Base-by-base conservation (phyloP, 2,329 filamentous ascomycete species). In the Onygena corvina region DNA sequence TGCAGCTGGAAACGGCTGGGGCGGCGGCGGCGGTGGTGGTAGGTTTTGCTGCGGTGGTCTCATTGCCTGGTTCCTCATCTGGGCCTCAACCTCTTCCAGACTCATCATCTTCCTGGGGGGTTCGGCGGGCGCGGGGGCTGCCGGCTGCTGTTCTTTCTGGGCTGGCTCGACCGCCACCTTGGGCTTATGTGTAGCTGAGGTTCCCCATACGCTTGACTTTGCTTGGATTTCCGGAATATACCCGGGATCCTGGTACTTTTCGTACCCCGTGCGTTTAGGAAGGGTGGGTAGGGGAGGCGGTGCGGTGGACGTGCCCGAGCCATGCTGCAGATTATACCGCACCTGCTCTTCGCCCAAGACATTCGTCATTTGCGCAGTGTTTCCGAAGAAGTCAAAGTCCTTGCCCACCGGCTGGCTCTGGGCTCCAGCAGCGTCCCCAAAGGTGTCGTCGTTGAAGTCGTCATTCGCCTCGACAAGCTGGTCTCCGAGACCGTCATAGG, bases 381-480 rank as follows among this genome's bases (percentile, higher is more conserved):
- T 82, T 34, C 89, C 89, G 56, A 93, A 94, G 69, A 96, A 98
- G 66, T 98, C 92, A 60, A 96, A 96, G 67, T 98, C 90, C 64
- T 86, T 93, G 62, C 89, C 89, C 52, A 92, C 79, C 8, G 72
- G 60, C 57, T 74, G 68, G 47, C 65, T 72, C 25, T 73, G 67
- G 31, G 64, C 56, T 14, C 64, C 61, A 14, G 65, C 69, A 51
- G 72, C 75, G 50, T 67, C 68, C 52, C 78, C 86, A 63, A 98
- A 98, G 1, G 92, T 98, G 64, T 96, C 92, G 60, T 96, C 87
- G 67, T 98, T 98, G 75, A 95, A 87, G 46, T 78, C 87, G 72
- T 98, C 92, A 61, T 90, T 86, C 16, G 85, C 83, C 64, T 98
- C 90, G 60, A 94, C 83, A 30, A 98, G 81, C 65, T 85, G 81